Base-by-base conservation (phyloP, 257 asterid genomes). In the Solanum arcanum region DNA sequence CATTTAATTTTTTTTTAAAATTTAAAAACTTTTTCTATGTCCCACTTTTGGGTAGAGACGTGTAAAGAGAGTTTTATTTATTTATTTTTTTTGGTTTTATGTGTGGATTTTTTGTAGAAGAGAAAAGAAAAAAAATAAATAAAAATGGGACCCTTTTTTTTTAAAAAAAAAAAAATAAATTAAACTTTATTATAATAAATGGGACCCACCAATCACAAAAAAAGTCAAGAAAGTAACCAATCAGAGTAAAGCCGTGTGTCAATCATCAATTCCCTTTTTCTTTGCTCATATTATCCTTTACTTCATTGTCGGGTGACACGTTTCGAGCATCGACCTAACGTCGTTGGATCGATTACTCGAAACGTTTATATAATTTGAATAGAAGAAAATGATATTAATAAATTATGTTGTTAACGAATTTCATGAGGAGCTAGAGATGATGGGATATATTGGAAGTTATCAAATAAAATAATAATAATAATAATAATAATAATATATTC, bases 261-360 rank as follows among this genome's bases (percentile, higher is more conserved):
- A 74, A 41, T 92, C 86, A 87, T 81, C 90, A 91, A 92, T 92
- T 83, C 75, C 90, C 85, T 90, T 93, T 94, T 86, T 89, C 89
- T 89, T 90, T 76, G 37, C 13, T 76, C 83, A 87, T 91, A 89
- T 91, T 92, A 89, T 91, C 90, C 92, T 56, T 74, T 90, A 39
- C 90, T 93, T 94, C 93, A 88, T 59, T 91, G 94, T 95, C 95
- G 94, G 94, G 85, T 91, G 92, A 88, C 96, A 92, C 95, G 97
- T 93, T 94, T 93, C 93, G 87, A 0, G 0, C 62, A 11, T 1
- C 74, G 12, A 46, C 13, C 27, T 49, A 49, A 49, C 59, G 59
- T 5, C 6, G 59, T 15, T 15, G 9, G 86, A 21, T 69, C 88
- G 59, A 85, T 31, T 44, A 21, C 18, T 75, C n/a, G 12, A 31